A percentile compares a stretch with the other conserved stretches of the same genome.
Evolutionary conservation across 1,284 basidiomycete species (phyloP).

Genomic region (Mycosarcoma mackinlayi): DNA sequence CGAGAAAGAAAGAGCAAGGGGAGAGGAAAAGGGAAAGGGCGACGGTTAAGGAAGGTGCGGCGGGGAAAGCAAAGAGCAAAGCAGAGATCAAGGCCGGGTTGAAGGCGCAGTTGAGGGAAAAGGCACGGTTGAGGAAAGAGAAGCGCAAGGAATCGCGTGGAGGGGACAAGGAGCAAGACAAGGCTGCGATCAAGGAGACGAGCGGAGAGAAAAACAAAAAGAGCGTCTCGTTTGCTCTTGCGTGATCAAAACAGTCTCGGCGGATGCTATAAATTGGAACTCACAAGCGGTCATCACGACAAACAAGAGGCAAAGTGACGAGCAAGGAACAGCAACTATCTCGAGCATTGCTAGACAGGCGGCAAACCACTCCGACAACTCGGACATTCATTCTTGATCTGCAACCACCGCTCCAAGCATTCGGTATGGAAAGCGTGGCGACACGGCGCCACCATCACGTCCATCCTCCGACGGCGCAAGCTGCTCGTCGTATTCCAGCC

Average conservation of each 20-base stretch:
- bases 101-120: conserved; percentile 28
- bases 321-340: too few species aligned
- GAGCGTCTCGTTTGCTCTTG: conserved; percentile 37
- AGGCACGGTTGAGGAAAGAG: conserved; percentile 32
- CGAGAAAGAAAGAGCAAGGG: conserved; percentile 11
- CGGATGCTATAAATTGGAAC: neutral
- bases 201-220: conserved; percentile 3
- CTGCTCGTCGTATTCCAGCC: conserved; percentile 9
- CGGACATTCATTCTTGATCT: conserved; percentile 50
- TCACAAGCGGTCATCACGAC: neutral
- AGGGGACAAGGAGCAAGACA: neutral
- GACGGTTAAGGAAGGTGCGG: neutral
- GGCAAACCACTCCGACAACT: conserved; percentile 39
- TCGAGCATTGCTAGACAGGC: conserved; percentile 12
- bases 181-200: neutral
- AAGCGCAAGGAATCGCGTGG: neutral
- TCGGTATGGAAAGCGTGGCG: conserved; percentile 44
- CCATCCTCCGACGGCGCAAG: conserved; percentile 18
- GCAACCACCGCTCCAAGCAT: conserved; percentile 44
- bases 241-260: neutral
- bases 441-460: conserved; percentile 47
- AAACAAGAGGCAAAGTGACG: neutral
- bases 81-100: conserved; percentile 42
- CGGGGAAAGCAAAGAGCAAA: conserved; percentile 19
- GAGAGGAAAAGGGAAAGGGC: conserved; percentile 8